Conservation (phyloP, 768 basidiomycete species). For the Rhizopogon sp. region DNA sequence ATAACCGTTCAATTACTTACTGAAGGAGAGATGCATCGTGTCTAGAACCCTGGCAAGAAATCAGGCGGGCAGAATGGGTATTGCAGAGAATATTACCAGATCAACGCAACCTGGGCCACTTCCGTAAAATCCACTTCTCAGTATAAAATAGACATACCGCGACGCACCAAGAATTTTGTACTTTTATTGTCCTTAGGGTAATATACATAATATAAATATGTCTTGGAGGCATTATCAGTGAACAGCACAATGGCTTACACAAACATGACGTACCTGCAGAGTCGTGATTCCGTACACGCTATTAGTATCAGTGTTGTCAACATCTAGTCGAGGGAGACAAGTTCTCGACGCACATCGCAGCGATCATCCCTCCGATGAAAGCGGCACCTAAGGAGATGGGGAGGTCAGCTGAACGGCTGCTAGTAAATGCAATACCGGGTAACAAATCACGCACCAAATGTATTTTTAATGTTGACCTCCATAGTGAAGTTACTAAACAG, state of each 20-base stretch:
- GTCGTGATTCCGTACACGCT: conserved; percentile 20
- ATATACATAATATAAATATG: conserved; percentile 19
- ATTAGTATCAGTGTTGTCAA: background rate
- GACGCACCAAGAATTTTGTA: conserved; percentile 10
- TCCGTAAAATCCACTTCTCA: background rate
- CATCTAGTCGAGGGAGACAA: background rate
- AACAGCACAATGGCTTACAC: too few species aligned
- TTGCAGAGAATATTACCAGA: conserved; percentile 1
- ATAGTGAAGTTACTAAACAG: background rate
- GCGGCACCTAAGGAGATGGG: conserved; percentile 8
- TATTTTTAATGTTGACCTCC: conserved; percentile 1
- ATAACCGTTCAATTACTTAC: background rate
- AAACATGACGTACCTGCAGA: conserved; percentile 11
- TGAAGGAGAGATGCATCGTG: conserved; percentile 5
- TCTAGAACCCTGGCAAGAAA: conserved; percentile 1
- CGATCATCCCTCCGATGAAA: conserved; percentile 15
- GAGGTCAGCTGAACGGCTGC: background rate
- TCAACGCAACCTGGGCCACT: background rate
- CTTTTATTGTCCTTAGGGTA: conserved; percentile 13
- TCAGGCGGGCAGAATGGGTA: background rate
- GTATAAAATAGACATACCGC: background rate
- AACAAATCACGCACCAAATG: conserved; percentile 1
- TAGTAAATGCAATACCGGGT: background rate
- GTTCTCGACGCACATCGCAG: conserved; percentile 10
- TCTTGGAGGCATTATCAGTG: conserved; percentile 5